A percentile compares a stretch with the other conserved stretches of the same genome.
These are phyloP conservation scores for Neurospora sp. DNA, from an alignment of 495 filamentous ascomycete genomes.

Conservation along the genomic window DNA sequence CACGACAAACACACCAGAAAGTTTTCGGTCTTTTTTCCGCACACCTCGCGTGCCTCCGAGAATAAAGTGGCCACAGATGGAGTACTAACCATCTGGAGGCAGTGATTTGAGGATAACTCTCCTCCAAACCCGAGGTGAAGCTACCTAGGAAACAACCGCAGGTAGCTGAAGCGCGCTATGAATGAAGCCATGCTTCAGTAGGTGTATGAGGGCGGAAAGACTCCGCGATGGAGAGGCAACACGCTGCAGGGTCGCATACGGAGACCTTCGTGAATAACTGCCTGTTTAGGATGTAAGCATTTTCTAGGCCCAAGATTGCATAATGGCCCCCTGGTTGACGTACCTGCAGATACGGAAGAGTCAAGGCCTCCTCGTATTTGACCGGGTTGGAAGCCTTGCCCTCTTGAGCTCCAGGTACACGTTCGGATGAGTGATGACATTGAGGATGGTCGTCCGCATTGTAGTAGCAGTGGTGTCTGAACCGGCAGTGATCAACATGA, in stretches of 20 bases:
- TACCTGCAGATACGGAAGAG: conserved; percentile 32
- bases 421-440: conserved; percentile 34
- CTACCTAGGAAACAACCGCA: conserved; percentile 24
- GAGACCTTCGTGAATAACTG: conserved; percentile 38
- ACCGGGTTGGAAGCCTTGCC: conserved; percentile 20
- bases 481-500: conserved; percentile 47
- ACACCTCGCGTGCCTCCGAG: conserved; percentile 22
- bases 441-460: conserved; percentile 45
- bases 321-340: not conserved
- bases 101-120: conserved; percentile 46
- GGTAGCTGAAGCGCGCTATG: conserved; percentile 54
- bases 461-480: conserved; percentile 53
- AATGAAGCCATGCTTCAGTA: conserved; percentile 61
- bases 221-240: conserved; percentile 59
- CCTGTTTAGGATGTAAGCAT: conserved; percentile 1
- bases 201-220: conserved; percentile 60
- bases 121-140: conserved; percentile 68
- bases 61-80: conserved; percentile 33
- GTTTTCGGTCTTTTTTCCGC: no score
- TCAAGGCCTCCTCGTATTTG: conserved; percentile 27
- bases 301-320: not conserved
- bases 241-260: conserved; percentile 52
- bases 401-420: conserved; percentile 40
- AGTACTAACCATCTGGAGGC: conserved; percentile 31
- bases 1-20: no score